Conservation (phyloP, 495 filamentous ascomycete species). For the Xylaria telfairii region DNA sequence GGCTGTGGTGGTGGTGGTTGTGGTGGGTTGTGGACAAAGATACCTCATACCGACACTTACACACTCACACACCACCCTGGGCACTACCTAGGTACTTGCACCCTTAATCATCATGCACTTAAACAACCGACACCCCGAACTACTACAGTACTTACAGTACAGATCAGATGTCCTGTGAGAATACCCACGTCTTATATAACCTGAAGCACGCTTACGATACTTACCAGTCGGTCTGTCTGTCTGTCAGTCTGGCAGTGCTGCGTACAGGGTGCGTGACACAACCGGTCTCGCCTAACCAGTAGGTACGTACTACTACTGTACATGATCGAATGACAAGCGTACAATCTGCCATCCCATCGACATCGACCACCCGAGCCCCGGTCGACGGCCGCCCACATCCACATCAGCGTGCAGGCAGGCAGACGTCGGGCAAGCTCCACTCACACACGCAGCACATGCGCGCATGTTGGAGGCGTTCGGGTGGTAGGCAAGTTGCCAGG, state of each 20-base stretch:
- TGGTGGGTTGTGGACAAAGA: too few relatives aligned
- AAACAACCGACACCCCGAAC: conserved; percentile 2
- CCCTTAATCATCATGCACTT: not conserved
- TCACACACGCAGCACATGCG: conserved; percentile 37
- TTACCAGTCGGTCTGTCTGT: not conserved
- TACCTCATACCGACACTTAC: not conserved
- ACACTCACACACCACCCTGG: not conserved
- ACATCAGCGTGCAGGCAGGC: conserved; percentile 26
- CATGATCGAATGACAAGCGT: conserved; percentile 17
- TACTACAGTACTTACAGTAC: too few relatives aligned
- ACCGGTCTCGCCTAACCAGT: not conserved
- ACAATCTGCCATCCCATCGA: not conserved
- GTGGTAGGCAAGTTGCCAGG: conserved; percentile 13
- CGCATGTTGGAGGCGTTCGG: conserved; percentile 27
- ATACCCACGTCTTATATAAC: not conserved
- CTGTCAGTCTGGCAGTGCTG: too few relatives aligned
- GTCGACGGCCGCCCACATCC: conserved; percentile 21
- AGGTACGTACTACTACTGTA: not conserved
- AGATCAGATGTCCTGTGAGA: not conserved
- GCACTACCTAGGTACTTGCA: not conserved
- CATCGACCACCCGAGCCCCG: conserved; percentile 8
- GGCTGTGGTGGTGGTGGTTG: conserved; percentile 6
- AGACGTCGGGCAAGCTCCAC: conserved; percentile 36
- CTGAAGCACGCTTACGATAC: not conserved
- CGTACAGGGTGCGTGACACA: not conserved